These are phyloP conservation scores for Penicillium sp. DNA, from an alignment of 2,329 filamentous ascomycete species.

Conservation along the genomic window DNA sequence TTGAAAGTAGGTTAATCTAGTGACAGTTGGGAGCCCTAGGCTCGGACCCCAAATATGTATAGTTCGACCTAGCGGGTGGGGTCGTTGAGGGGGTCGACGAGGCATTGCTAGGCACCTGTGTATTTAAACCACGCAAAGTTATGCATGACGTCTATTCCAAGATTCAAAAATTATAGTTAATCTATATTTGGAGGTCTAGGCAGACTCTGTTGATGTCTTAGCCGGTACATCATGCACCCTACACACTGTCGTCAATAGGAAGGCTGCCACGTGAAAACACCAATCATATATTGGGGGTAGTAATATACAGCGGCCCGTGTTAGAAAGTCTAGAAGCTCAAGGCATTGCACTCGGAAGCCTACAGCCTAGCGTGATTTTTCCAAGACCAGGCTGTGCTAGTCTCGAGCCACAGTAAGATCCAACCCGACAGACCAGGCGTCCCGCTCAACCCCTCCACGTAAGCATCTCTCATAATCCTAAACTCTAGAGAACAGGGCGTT, in stretches of 20 bases:
- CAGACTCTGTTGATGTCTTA: background rate
- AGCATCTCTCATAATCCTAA: background rate
- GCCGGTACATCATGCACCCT: background rate
- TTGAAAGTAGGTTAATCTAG: background rate
- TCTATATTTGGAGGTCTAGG: background rate
- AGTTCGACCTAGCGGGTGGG: background rate
- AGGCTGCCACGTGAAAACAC: background rate
- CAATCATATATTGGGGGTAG: background rate
- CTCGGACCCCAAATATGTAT: background rate
- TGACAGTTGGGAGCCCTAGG: background rate
- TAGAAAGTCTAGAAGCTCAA: background rate
- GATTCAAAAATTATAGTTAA: background rate
- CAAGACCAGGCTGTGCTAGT: background rate
- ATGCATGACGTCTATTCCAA: background rate
- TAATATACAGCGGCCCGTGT: background rate
- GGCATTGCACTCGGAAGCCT: background rate
- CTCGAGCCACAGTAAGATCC: background rate
- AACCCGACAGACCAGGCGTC: background rate
- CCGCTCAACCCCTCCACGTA: background rate
- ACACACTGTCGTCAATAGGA: background rate
- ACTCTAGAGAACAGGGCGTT: background rate
- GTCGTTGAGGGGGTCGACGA: background rate
- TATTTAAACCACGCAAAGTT: background rate
- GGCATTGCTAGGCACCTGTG: slow-evolving; percentile 2
- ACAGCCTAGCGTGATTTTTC: background rate